Percentiles rank a stretch among this genome's conserved stretches.
Conservation (phyloP, 495 filamentous ascomycete genomes). For the Alectoria sarmentosa region DNA sequence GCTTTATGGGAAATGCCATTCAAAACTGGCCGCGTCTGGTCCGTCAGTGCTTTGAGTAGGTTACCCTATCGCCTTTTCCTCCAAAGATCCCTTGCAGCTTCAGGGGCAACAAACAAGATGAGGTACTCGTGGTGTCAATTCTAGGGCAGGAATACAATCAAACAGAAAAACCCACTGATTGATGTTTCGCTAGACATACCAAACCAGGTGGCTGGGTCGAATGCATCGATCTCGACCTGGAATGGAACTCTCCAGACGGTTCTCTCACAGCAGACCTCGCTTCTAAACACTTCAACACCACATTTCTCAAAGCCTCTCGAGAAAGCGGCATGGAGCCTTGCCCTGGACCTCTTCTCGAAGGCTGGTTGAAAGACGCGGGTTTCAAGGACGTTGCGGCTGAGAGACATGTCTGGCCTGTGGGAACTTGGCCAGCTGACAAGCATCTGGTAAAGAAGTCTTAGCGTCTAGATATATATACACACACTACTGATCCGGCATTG, state of each 20-base stretch:
- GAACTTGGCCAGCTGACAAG: constrained; percentile 31
- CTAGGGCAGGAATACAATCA: not conserved
- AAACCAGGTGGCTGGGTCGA: constrained; percentile 32
- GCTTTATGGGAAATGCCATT: constrained; percentile 51
- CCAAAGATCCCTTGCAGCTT: not conserved
- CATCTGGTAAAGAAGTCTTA: constrained; percentile 17
- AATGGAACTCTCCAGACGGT: constrained; percentile 22
- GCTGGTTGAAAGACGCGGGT: constrained; percentile 26
- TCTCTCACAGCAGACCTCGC: constrained; percentile 19
- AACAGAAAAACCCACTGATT: no score
- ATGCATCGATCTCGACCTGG: constrained; percentile 29
- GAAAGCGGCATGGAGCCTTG: constrained; percentile 14
- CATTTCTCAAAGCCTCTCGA: not conserved
- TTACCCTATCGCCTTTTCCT: not conserved
- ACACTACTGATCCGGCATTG: not conserved
- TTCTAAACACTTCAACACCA: constrained; percentile 11
- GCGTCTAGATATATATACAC: no score
- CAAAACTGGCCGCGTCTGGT: constrained; percentile 45
- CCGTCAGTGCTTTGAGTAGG: constrained; percentile 26
- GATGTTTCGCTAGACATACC: not conserved
- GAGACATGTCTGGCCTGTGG: constrained; percentile 26
- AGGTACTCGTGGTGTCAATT: not conserved
- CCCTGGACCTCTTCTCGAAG: constrained; percentile 23
- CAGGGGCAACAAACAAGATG: not conserved
- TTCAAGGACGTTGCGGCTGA: constrained; percentile 24